phyloP scores from a whole-genome alignment of 305 asterid species.

The Plantago lanceolata region DNA sequence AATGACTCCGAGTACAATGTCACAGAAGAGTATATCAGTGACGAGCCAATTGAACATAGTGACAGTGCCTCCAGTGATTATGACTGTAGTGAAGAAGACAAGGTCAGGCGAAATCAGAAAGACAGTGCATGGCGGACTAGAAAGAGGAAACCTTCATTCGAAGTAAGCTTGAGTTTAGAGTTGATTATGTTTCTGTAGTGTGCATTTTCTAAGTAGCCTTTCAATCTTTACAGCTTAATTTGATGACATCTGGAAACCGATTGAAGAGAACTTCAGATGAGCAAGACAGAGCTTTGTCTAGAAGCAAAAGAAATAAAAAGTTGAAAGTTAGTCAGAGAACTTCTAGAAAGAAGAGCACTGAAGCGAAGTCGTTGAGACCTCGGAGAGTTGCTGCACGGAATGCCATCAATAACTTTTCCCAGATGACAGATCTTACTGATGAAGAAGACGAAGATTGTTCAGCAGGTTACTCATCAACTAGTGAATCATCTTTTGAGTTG shows the following conservation, averaged over 20 bases:
- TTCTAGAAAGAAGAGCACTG: constrained; percentile 50
- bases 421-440: constrained; percentile 51
- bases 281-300: constrained; percentile 51
- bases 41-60: constrained; percentile 52
- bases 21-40: constrained; percentile 65
- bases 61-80: constrained; percentile 56
- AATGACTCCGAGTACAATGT: constrained; percentile 85
- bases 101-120: constrained; percentile 38
- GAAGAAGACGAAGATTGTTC: constrained; percentile 59
- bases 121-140: constrained; percentile 67
- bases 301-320: constrained; percentile 55
- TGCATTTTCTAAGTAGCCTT: constrained; percentile 32
- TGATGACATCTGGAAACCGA: constrained; percentile 48
- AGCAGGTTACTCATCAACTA: constrained; percentile 53
- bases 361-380: constrained; percentile 62
- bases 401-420: constrained; percentile 52
- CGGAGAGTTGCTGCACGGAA: constrained; percentile 69
- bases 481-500: constrained; percentile 50
- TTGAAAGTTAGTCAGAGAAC: constrained; percentile 40
- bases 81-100: constrained; percentile 57
- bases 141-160: constrained; percentile 58
- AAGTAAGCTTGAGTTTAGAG: constrained; percentile 50
- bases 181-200: constrained; percentile 23
- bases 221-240: constrained; percentile 53
- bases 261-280: constrained; percentile 51